These are phyloP conservation scores for Aspergillus alliaceus DNA, from an alignment of 2,329 filamentous ascomycete species.

Conservation along the genomic window DNA sequence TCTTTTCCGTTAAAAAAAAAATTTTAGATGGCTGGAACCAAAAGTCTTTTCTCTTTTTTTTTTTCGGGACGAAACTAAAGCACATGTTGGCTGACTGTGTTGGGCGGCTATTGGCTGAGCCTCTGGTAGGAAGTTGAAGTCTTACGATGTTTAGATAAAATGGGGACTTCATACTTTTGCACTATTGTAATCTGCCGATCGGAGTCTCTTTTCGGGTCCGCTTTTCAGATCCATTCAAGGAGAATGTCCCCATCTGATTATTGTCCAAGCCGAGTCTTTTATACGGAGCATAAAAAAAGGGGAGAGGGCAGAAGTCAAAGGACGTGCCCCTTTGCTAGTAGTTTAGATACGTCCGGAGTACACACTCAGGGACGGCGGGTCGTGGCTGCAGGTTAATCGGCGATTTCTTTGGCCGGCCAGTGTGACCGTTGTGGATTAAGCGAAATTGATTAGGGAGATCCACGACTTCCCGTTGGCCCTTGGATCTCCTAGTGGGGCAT, in stretches of 20 bases:
- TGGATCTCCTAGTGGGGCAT: slow-evolving; percentile 14
- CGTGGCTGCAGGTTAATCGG: slow-evolving; percentile 17
- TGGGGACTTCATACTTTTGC: not conserved
- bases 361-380: slow-evolving; percentile 17
- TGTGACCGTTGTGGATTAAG: slow-evolving; percentile 26
- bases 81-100: slow-evolving; percentile 12
- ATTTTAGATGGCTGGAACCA: not conserved
- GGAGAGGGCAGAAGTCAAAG: not conserved
- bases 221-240: not conserved
- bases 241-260: not conserved
- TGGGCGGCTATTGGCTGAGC: slow-evolving; percentile 14
- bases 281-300: not conserved
- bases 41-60: no score
- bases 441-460: slow-evolving; percentile 34
- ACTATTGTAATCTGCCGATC: not conserved
- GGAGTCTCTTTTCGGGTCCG: not conserved
- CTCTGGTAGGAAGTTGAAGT: not conserved
- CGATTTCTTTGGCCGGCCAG: slow-evolving; percentile 19
- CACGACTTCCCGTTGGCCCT: slow-evolving; percentile 25
- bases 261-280: not conserved
- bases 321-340: slow-evolving; percentile 3
- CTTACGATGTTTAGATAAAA: not conserved
- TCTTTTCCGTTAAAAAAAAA: no score
- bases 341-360: slow-evolving; percentile 9
- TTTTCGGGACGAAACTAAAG: not conserved